Conservation (phyloP, 768 basidiomycete species). For the Cystobasidium ongulense region DNA sequence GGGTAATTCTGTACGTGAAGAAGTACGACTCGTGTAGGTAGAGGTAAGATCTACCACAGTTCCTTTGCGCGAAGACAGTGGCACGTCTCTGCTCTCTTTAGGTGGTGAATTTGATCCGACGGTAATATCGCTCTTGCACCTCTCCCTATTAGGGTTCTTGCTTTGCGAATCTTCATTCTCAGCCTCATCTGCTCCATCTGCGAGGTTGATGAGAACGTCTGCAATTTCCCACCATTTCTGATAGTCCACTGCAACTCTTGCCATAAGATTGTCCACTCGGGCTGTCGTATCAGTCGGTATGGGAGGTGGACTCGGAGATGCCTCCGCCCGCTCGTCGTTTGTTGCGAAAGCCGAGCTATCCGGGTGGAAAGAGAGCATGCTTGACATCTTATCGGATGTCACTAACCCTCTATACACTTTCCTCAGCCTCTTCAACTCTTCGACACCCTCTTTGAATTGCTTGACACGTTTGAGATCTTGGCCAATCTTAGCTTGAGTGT, state of each 20-base stretch:
- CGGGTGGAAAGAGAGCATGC: background rate
- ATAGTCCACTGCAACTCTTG: conserved; percentile 26
- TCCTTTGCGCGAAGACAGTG: no score
- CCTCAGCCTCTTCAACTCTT: conserved; percentile 9
- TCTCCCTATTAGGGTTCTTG: background rate
- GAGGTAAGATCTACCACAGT: no score
- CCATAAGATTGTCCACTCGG: conserved; percentile 23
- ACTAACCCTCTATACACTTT: background rate
- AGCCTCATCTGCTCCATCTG: conserved; percentile 27
- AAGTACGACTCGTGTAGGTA: no score
- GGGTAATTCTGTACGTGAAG: no score
- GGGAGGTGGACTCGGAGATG: background rate
- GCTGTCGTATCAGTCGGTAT: conserved; percentile 18
- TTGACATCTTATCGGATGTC: conserved; percentile 4
- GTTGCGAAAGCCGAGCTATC: background rate
- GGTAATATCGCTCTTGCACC: conserved; percentile 5
- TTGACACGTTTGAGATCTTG: conserved; percentile 42
- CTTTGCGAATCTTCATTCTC: background rate
- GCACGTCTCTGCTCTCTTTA: no score
- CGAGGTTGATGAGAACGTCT: conserved; percentile 32
- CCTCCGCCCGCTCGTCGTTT: background rate
- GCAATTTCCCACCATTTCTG: conserved; percentile 30
- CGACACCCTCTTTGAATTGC: conserved; percentile 42
- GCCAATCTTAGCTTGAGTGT: conserved; percentile 42
- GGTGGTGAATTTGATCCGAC: background rate